phyloP scores from a whole-genome alignment of 1,284 basidiomycete species.

The Ganoderma lingzhi region DNA sequence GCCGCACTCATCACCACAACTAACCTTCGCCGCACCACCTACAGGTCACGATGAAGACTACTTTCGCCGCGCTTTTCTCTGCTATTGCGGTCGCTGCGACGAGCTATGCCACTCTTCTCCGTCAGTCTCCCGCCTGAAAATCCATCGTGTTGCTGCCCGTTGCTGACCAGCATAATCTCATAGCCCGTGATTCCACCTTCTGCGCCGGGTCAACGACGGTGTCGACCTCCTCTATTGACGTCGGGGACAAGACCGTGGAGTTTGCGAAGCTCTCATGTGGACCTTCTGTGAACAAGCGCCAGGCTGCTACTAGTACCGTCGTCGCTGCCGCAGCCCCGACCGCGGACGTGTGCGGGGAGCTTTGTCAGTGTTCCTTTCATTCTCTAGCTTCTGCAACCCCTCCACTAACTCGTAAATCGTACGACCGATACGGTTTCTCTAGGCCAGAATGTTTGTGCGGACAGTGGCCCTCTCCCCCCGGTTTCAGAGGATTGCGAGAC shows the following conservation, averaged over 20 bases:
- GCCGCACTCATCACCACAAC: not conserved
- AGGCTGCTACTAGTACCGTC: conserved; percentile 6
- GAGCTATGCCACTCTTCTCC: conserved; percentile 25
- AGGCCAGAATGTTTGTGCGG: conserved; percentile 33
- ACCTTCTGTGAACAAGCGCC: not conserved
- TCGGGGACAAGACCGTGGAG: conserved; percentile 25
- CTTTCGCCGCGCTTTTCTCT: conserved; percentile 25
- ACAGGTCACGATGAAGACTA: conserved; percentile 23
- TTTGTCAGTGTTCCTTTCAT: conserved; percentile 24
- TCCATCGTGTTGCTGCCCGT: not conserved
- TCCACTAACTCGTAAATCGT: not conserved
- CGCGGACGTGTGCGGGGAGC: conserved; percentile 28
- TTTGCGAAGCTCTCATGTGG: conserved; percentile 32
- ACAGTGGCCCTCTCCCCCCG: conserved; percentile 32
- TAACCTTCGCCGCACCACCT: not conserved
- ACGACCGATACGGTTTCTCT: not conserved
- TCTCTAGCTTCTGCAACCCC: no score
- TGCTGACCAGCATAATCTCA: not conserved
- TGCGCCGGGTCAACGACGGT: conserved; percentile 23
- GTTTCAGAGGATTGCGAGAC: conserved; percentile 31
- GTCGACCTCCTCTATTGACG: conserved; percentile 17
- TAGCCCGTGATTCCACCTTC: conserved; percentile 25
- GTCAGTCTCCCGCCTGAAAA: conserved; percentile 5
- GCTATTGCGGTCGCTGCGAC: conserved; percentile 28
- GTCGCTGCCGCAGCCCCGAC: conserved; percentile 7